These are phyloP conservation scores for Protostelium mycophagum DNA, from an alignment of 78 protist species.

Conservation along the genomic window DNA sequence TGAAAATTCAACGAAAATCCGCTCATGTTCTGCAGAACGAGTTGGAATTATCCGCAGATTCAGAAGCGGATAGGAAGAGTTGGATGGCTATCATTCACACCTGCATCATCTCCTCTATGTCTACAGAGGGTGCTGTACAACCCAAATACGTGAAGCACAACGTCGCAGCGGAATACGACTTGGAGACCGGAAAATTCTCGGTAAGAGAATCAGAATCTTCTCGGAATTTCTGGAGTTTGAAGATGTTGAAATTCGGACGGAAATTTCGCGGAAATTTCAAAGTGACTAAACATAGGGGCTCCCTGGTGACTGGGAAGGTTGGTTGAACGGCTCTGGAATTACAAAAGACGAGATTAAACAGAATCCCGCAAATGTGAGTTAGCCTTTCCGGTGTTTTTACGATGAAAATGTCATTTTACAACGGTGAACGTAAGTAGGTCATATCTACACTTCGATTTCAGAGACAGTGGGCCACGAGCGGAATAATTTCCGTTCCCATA, in stretches of 20 bases:
- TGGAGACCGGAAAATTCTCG: background rate
- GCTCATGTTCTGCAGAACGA: background rate
- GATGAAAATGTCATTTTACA: background rate
- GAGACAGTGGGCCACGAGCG: background rate
- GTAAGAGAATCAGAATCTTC: background rate
- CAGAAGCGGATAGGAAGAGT: background rate
- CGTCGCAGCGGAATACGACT: background rate
- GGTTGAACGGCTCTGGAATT: background rate
- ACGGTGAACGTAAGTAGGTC: background rate
- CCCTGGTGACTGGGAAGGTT: background rate
- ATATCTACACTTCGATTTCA: background rate
- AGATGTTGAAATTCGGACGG: background rate
- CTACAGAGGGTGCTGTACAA: background rate
- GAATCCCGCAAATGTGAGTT: background rate
- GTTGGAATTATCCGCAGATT: background rate
- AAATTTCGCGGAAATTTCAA: too few relatives aligned
- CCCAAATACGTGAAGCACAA: background rate
- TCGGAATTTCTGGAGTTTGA: background rate
- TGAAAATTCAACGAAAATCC: too few relatives aligned
- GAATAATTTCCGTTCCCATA: background rate
- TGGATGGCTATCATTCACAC: background rate
- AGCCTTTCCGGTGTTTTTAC: background rate
- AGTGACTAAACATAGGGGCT: background rate
- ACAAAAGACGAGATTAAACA: background rate
- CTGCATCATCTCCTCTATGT: too few relatives aligned